Conservation (phyloP, 208 protist species). For the Trypanosoma caninum region DNA sequence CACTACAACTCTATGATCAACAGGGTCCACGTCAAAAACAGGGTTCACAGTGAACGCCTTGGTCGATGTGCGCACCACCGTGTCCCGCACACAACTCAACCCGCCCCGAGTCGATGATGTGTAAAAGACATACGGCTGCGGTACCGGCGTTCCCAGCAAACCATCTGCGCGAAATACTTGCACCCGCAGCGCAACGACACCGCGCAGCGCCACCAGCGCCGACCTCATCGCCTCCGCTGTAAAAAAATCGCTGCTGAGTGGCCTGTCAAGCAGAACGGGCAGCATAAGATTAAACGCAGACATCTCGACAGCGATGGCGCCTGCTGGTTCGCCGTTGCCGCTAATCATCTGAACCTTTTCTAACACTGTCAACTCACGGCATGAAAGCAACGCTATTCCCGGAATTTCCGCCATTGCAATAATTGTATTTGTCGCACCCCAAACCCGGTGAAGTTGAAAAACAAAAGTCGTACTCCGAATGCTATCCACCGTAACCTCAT, state of each 20-base stretch:
- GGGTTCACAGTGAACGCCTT: slow-evolving; percentile 43
- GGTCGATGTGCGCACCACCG: slow-evolving; percentile 50
- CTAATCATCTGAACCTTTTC: slow-evolving; percentile 47
- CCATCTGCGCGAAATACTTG: slow-evolving; percentile 64
- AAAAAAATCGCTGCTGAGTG: slow-evolving; percentile 22
- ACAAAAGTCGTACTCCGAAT: slow-evolving; percentile 59
- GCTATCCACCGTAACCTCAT: slow-evolving; percentile 47
- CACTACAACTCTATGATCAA: slow-evolving; percentile 73
- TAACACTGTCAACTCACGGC: slow-evolving; percentile 40
- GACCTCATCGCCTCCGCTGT: slow-evolving; percentile 36
- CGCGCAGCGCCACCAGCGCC: slow-evolving; percentile 63
- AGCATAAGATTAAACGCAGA: slow-evolving; percentile 56
- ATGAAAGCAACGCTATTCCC: slow-evolving; percentile 45
- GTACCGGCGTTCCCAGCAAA: slow-evolving; percentile 26
- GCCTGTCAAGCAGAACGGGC: slow-evolving; percentile 50
- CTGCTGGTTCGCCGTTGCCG: slow-evolving; percentile 42
- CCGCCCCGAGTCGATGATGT: slow-evolving; percentile 40
- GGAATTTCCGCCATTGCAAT: slow-evolving; percentile 79
- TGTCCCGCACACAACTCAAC: slow-evolving; percentile 65
- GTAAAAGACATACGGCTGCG: slow-evolving; percentile 88
- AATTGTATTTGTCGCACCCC: slow-evolving; percentile 30
- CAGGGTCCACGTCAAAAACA: slow-evolving; percentile 60
- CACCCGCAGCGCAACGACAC: slow-evolving; percentile 59
- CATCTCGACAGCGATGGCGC: slow-evolving; percentile 47
- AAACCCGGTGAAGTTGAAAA: slow-evolving; percentile 67